Evolutionary conservation across 805 yeast species (phyloP).

Genomic region (Ogataea trehalophila): DNA sequence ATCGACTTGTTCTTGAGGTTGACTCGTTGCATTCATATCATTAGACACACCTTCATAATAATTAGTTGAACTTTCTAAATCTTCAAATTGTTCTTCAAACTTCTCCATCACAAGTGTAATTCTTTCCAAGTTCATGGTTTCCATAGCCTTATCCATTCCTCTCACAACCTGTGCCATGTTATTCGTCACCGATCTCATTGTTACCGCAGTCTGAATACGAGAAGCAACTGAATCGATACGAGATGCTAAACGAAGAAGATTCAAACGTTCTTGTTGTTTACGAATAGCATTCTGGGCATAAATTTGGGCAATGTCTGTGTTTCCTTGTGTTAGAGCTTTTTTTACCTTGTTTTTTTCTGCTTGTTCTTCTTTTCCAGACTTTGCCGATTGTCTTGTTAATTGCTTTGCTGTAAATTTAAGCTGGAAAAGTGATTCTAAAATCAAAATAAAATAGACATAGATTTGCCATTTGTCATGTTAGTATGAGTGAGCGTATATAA

Average conservation of each 20-base stretch:
- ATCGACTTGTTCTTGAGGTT: constrained; percentile 96
- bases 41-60: constrained; percentile 90
- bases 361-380: constrained; percentile 86
- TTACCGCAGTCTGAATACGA: constrained; percentile 94
- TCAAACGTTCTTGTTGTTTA: constrained; percentile 80
- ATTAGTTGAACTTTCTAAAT: constrained; percentile 86
- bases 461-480: constrained; percentile 3
- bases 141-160: constrained; percentile 96
- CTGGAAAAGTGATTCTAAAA: constrained; percentile 56
- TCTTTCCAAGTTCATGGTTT: constrained; percentile 89
- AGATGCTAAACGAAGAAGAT: constrained; percentile 74
- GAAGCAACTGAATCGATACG: constrained; percentile 95
- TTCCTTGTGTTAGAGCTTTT: constrained; percentile 81
- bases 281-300: constrained; percentile 96
- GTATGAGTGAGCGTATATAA: neutral
- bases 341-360: constrained; percentile 84
- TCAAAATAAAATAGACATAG: neutral
- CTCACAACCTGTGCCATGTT: constrained; percentile 89
- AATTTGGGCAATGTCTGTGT: constrained; percentile 85
- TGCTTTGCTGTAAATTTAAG: constrained; percentile 90
- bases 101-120: constrained; percentile 96
- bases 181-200: constrained; percentile 92
- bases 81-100: constrained; percentile 94
- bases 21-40: constrained; percentile 79
- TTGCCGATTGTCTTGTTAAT: constrained; percentile 81